Evolutionary conservation across 108 stramenopile genomes (phyloP), one percentile per base, ranked within the genome.

Genomic region (Skeletonema potamos): DNA sequence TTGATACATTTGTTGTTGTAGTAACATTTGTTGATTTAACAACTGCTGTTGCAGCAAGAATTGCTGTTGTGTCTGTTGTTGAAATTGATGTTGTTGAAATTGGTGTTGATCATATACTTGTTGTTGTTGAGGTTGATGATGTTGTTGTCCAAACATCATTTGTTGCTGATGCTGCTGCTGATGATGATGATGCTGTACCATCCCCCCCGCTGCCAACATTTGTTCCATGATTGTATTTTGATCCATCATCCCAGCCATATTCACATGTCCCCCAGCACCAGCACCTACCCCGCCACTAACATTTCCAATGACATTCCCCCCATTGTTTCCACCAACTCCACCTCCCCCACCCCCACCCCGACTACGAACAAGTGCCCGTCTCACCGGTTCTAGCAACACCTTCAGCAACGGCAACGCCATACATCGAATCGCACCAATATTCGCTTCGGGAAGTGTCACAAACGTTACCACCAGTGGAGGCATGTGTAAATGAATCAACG

Each of bases 401-500:
- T 66, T 65, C 57, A 77, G 48, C 11, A 64, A 15, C 1, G 72
- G 76, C 58, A 78, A 34, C 0, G 76, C 76, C 24, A 73, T 48
- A 10, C 30, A 33, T 37, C 60, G 55, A 7, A 82, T 66, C 18
- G 58, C 55, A 12, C 81, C 81, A 2, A 82, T 39, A 54, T 82
- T 82, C 8, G 71, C 66, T 8, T 78, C 76, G 8, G 81, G 72
- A 4, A 46, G 24, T 10, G 76, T 57, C 7, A 82, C 54, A 12
- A 82, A 29, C 15, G 81, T 82, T 8, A 82, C 81, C n/a, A 82
- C 81, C 61, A 82, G 27, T 11, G 81, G 81, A 9, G 77, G 41
- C 58, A 78, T 51, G 55, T 82, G 81, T 1, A 82, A 26, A 68
- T 82, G 81, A 43, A 82, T 64, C 72, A 82, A 48, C 0, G 76